These are phyloP conservation scores for Sclerotinia minor DNA, from an alignment of 2,329 filamentous ascomycete species.

Conservation along the genomic window DNA sequence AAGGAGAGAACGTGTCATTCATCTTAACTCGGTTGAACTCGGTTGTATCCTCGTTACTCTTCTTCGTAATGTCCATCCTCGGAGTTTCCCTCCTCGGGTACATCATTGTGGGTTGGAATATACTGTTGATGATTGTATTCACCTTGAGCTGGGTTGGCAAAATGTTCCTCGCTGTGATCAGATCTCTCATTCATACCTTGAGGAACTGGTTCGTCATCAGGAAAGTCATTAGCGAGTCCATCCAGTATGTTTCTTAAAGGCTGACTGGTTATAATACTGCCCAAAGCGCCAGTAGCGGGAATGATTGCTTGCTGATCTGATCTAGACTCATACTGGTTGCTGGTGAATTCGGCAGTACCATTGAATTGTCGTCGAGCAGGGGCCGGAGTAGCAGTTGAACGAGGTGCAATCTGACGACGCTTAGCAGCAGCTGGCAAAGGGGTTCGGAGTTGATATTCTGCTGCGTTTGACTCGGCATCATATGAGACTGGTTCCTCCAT, in stretches of 20 bases:
- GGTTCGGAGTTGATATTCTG: not conserved
- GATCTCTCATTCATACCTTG: not conserved
- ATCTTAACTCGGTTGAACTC: not conserved
- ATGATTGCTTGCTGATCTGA: not conserved
- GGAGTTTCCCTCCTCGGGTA: not conserved
- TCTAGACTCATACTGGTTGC: not conserved
- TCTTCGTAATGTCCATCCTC: not conserved
- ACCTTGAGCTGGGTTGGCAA: not conserved
- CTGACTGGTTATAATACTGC: not conserved
- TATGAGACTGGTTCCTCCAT: not conserved
- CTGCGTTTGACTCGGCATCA: too few species aligned
- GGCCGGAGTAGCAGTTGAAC: not conserved
- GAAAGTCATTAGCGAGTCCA: not conserved
- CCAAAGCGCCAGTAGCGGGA: not conserved
- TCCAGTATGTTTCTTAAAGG: not conserved
- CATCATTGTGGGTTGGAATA: not conserved
- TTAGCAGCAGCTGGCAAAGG: not conserved
- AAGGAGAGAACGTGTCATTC: not conserved
- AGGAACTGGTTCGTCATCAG: not conserved
- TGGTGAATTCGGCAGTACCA: not conserved
- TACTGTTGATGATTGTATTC: not conserved
- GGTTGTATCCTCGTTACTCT: not conserved
- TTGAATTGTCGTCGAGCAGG: not conserved
- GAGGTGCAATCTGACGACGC: not conserved
- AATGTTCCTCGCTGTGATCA: not conserved